Base-by-base conservation (phyloP, 2,329 filamentous ascomycete species). In the Pyrenochaeta sp. region DNA sequence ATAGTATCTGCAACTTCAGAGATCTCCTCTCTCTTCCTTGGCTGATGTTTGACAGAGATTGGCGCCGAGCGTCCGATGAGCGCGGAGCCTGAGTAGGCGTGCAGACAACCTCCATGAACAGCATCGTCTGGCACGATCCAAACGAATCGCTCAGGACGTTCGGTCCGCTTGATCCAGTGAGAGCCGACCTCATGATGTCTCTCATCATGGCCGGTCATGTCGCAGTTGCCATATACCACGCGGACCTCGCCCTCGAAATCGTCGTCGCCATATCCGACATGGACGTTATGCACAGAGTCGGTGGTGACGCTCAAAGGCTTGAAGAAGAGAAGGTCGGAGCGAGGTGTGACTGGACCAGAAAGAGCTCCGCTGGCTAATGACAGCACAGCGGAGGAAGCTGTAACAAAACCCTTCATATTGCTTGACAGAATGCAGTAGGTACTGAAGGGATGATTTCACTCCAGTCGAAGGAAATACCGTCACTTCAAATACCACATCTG, bases 1-100 rank as follows among this genome's bases (percentile, higher is more conserved):
- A 78, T 85, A 2, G 79, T 78, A 50, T 85, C 82, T 52, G 82
- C 81, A 78, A 89, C 83, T 19, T 80, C 76, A 2, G 80, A 75
- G 4, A 80, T 77, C 13, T 75, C 68, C 51, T 78, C 76, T 48
- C 79, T 69, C 54, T 72, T 74, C 40, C 68, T 64, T 19, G 77
- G 75, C 25, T 73, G 73, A 54, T 72, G 71, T 27, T 64, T 72
- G 19, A 83, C 67, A 5, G 66, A 65, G 40, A 83, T 71, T 9
- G 76, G 74, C n/a, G 68, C 58, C 10, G 81, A 83, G 46, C 78
- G 74, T 39, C 81, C 81, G 5, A 83, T 73, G 3, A 81, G 59
- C 2, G 49, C 56, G 6, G 74, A 66, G 2, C 73, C 76, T 5
- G 78, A 78, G 64, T 77, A 83, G 3, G 81, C 81, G 55, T 82